These are phyloP conservation scores for Samsoniella hepiali DNA, from an alignment of 2,329 filamentous ascomycete genomes.

Conservation along the genomic window DNA sequence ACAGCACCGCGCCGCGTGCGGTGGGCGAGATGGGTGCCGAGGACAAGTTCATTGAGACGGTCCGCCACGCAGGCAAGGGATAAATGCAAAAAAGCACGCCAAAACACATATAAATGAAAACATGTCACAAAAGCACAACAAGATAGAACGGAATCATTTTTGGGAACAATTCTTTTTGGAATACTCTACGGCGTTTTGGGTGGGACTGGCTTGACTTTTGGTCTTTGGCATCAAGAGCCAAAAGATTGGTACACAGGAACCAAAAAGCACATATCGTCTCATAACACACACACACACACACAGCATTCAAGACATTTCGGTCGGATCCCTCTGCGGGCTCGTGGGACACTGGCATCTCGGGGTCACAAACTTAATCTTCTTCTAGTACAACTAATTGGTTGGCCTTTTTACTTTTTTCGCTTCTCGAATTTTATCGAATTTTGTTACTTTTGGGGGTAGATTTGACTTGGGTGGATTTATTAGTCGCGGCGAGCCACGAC, in stretches of 20 bases:
- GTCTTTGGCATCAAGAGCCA: background rate
- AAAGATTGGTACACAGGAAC: background rate
- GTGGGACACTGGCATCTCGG: background rate
- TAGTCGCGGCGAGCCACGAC: background rate
- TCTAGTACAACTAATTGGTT: conserved; percentile 4
- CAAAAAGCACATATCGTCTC: conserved; percentile 10
- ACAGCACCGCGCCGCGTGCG: conserved; percentile 31
- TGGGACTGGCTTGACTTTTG: background rate
- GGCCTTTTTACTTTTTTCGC: background rate
- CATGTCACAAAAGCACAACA: background rate
- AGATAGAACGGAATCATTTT: background rate
- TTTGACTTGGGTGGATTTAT: background rate
- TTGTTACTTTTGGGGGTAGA: background rate
- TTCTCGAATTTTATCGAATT: background rate
- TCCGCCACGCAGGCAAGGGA: conserved; percentile 39
- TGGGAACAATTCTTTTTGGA: conserved; percentile 10
- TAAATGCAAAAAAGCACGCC: conserved; percentile 18
- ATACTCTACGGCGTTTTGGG: conserved; percentile 8
- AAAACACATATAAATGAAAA: background rate
- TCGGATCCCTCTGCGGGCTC: background rate
- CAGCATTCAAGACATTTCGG: background rate
- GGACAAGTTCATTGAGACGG: conserved; percentile 43
- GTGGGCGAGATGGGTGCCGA: conserved; percentile 46
- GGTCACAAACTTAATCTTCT: conserved; percentile 8
- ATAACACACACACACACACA: conserved; percentile 2